Percentiles rank a stretch among this genome's conserved stretches.
Conservation (phyloP, 1,139 yeast species). For the Diutina mesorugosa region DNA sequence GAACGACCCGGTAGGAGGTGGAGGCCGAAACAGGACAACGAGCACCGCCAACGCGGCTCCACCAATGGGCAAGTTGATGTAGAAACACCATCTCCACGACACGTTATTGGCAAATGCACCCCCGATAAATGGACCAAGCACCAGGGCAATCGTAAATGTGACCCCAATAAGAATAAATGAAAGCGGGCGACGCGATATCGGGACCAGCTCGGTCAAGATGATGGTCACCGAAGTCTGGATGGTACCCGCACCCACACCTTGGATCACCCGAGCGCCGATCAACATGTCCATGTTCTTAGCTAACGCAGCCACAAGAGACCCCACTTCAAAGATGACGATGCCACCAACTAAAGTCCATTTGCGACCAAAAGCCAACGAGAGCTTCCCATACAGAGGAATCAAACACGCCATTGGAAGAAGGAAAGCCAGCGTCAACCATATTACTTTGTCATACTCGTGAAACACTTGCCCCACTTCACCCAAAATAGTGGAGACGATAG, state of each 20-base stretch:
- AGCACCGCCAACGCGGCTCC: slow-evolving; percentile 39
- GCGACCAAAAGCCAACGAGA: slow-evolving; percentile 51
- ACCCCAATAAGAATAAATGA: slow-evolving; percentile 36
- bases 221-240: slow-evolving; percentile 47
- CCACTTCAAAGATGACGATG: slow-evolving; percentile 44
- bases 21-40: slow-evolving; percentile 41
- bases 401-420: slow-evolving; percentile 47
- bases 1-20: slow-evolving; percentile 28
- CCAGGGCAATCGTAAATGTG: slow-evolving; percentile 43
- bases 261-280: slow-evolving; percentile 58
- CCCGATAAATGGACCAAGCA: slow-evolving; percentile 54
- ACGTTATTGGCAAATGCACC: slow-evolving; percentile 48
- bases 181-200: slow-evolving; percentile 44
- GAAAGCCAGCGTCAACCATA: slow-evolving; percentile 53
- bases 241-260: slow-evolving; percentile 69
- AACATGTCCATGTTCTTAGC: slow-evolving; percentile 45
- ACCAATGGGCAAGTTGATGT: slow-evolving; percentile 57
- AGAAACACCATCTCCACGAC: slow-evolving; percentile 74
- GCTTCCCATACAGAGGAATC: slow-evolving; percentile 47
- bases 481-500: slow-evolving; percentile 48
- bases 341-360: slow-evolving; percentile 37
- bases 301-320: slow-evolving; percentile 49
- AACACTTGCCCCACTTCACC: slow-evolving; percentile 44
- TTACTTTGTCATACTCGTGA: slow-evolving; percentile 37
- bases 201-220: slow-evolving; percentile 47